Base-by-base conservation (phyloP, 2,329 filamentous ascomycete species). In the Aspergillus sp. region DNA sequence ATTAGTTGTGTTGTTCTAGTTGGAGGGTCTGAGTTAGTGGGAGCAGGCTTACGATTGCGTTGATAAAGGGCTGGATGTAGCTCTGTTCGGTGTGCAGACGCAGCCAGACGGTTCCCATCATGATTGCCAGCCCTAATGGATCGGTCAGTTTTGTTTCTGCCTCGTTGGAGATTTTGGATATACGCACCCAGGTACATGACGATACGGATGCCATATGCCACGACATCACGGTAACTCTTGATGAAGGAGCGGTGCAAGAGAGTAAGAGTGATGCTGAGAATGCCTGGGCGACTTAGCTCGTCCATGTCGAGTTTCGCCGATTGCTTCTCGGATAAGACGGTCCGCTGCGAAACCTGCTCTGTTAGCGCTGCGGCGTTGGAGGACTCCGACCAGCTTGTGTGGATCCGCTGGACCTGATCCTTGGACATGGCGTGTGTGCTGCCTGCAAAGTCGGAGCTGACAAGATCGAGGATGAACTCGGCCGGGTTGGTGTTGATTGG, bases 51-150 rank as follows among this genome's bases (percentile, higher is more conserved):
- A 82, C 82, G 64, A 96, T 90, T 51, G 90, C 90, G 72, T 96
- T 96, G 74, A 88, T 91, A 68, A 91, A 90, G 0, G 91, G 87
- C 68, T 91, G 88, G 66, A 96, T 94, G 60, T 89, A 89, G 58
- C 83, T 79, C 71, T 96, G 91, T 0, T 82, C 78, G 0, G 88
- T 82, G 3, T 83, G 78, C 2, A 96, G 81, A 5, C 91, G 86
- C 13, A 96, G 78, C 88, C 90, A 96, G 11, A 96, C 90, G 0
- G 92, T 96, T 5, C 92, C 91, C 88, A 94, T 92, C 85, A 95
- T 88, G 67, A 95, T 85, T 1, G 91, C 91, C 15, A 96, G 81
- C 0, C 86, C 85, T 75, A n/a, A 15, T 36, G 32, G 7, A 17
- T 15, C 6, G n/a, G 57, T 50, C n/a, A 57, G 54, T 44, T 19